Conservation (phyloP, 805 yeast genomes). For the Ogataea henricii region DNA sequence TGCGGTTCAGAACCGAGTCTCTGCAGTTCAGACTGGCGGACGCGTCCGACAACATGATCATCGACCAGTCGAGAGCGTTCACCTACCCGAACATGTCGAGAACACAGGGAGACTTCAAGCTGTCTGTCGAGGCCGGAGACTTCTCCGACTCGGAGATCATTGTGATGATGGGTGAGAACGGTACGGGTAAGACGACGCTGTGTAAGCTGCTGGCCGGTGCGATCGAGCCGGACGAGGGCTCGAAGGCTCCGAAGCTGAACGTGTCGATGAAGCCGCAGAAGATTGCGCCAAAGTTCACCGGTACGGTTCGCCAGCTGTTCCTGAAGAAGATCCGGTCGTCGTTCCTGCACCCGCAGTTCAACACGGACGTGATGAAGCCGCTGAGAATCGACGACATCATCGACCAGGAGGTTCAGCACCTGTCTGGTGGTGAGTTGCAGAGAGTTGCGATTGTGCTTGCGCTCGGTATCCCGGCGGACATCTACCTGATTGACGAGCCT, state of each 20-base stretch:
- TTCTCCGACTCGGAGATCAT: constrained; percentile 95
- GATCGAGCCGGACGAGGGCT: constrained; percentile 79
- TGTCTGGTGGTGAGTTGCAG: constrained; percentile 99
- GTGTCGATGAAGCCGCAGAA: constrained; percentile 99
- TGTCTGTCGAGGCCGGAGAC: constrained; percentile 80
- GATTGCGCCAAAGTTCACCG: constrained; percentile 97
- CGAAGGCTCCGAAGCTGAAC: constrained; percentile 80
- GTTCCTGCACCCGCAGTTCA: constrained; percentile 95
- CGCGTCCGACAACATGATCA: constrained; percentile 73
- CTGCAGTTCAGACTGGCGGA: constrained; percentile 91
- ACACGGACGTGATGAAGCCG: constrained; percentile 97
- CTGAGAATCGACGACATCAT: constrained; percentile 89
- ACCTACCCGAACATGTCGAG: constrained; percentile 78
- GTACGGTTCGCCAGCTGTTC: constrained; percentile 97
- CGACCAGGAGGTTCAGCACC: constrained; percentile 95
- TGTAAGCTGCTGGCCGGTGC: constrained; percentile 95
- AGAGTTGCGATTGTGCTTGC: constrained; percentile 97
- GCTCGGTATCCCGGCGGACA: constrained; percentile 92
- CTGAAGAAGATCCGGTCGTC: constrained; percentile 94
- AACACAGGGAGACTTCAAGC: constrained; percentile 95
- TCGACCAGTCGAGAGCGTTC: constrained; percentile 79
- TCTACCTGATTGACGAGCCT: constrained; percentile 97
- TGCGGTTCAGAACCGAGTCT: constrained; percentile 95
- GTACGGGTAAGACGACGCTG: constrained; percentile 98
- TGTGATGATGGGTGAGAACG: constrained; percentile 99